Evolutionary conservation across 495 filamentous ascomycete species (phyloP).

Genomic region (Penicillium dipodomyicola): DNA sequence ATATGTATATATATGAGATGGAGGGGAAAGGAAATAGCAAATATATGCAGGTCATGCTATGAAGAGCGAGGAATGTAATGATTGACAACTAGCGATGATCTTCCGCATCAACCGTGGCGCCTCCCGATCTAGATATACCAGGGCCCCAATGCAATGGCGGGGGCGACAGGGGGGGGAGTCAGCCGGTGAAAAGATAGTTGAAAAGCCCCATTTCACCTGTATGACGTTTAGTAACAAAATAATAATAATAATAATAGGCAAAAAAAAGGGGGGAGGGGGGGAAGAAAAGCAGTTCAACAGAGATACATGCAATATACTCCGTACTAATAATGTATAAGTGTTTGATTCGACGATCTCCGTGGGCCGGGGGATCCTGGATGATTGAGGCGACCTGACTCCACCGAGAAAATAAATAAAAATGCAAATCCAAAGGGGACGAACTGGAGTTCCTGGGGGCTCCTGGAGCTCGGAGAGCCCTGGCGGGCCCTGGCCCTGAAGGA

Average conservation of each 20-base stretch:
- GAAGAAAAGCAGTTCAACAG: constrained; percentile 20
- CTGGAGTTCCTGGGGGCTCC: constrained; percentile 7
- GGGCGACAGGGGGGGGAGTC: constrained; percentile 9
- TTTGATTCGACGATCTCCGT: constrained; percentile 21
- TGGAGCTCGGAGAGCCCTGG: background rate
- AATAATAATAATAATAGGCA: background rate
- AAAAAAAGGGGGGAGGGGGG: background rate
- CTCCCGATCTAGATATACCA: constrained; percentile 19
- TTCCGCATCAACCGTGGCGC: constrained; percentile 19
- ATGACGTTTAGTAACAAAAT: constrained; percentile 23
- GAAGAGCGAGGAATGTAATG: constrained; percentile 15
- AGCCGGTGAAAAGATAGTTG: constrained; percentile 11
- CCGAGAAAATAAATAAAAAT: background rate
- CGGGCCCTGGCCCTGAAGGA: background rate
- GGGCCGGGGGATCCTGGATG: constrained; percentile 18
- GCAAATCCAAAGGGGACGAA: constrained; percentile 8
- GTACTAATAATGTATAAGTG: constrained; percentile 1
- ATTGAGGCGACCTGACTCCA: constrained; percentile 21
- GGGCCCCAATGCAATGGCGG: constrained; percentile 11
- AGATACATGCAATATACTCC: constrained; percentile 19
- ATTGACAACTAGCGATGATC: constrained; percentile 27
- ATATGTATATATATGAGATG: constrained; percentile 17
- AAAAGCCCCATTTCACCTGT: constrained; percentile 12
- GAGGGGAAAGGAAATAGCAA: constrained; percentile 13
- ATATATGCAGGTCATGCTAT: constrained; percentile 19